These are phyloP conservation scores for Streptanthus diversifolius DNA, from an alignment of 345 rosid genomes.

Conservation along the genomic window DNA sequence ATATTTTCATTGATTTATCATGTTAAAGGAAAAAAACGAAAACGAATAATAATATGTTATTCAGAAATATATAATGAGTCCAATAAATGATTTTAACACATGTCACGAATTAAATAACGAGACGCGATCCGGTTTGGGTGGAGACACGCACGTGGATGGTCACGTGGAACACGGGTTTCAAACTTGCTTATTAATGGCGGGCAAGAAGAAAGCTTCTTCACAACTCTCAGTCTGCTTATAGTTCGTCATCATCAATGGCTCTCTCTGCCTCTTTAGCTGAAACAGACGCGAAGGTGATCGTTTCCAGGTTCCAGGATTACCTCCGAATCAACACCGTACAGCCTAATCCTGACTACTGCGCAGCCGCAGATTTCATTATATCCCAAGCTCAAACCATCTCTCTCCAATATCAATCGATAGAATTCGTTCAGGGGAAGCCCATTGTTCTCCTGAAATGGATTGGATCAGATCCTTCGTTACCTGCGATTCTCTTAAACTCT, in stretches of 20 bases:
- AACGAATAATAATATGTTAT: too few relatives aligned
- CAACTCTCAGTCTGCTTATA: neutral
- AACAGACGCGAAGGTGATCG: slow-evolving; percentile 15
- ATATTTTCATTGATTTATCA: too few relatives aligned
- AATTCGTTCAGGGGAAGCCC: slow-evolving; percentile 61
- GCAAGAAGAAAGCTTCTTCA: neutral
- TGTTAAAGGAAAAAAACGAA: too few relatives aligned
- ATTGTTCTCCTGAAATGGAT: slow-evolving; percentile 62
- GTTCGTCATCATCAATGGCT: slow-evolving; percentile 5
- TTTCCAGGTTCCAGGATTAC: slow-evolving; percentile 70
- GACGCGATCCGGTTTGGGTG: neutral
- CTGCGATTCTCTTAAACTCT: slow-evolving; percentile 69
- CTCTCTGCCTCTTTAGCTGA: neutral
- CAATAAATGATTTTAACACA: too few relatives aligned
- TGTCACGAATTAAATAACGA: neutral
- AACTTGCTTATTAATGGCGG: neutral
- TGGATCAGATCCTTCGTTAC: slow-evolving; percentile 55
- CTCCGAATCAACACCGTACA: slow-evolving; percentile 84
- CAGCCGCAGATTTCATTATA: slow-evolving; percentile 48
- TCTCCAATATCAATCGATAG: slow-evolving; percentile 50
- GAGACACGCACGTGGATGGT: neutral
- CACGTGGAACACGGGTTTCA: neutral
- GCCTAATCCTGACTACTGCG: slow-evolving; percentile 57
- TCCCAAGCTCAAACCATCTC: slow-evolving; percentile 62
- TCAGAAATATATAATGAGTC: too few relatives aligned